These are phyloP conservation scores for Mitragyna speciosa DNA, from an alignment of 257 asterid genomes.

Conservation along the genomic window DNA sequence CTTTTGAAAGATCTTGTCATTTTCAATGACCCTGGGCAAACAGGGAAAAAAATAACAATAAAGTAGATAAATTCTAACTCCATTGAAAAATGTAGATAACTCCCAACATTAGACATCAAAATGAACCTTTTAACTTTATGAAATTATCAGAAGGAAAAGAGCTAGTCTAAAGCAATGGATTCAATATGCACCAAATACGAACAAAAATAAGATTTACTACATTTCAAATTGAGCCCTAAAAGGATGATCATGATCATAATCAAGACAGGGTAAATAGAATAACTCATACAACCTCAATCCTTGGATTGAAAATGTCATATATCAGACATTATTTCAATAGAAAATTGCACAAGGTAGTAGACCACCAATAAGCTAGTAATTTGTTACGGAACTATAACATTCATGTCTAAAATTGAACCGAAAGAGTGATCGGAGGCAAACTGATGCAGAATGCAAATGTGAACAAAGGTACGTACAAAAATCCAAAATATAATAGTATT, in stretches of 20 bases:
- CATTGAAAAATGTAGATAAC: background rate
- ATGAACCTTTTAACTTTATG: background rate
- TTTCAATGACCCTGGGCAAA: slow-evolving; percentile 37
- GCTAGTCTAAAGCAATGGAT: background rate
- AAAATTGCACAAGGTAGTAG: background rate
- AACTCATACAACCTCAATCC: background rate
- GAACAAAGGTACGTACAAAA: too few relatives aligned
- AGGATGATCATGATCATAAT: background rate
- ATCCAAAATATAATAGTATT: too few relatives aligned
- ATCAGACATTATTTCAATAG: background rate
- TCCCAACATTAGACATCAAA: background rate
- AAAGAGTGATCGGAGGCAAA: background rate
- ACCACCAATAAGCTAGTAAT: background rate
- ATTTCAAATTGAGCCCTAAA: background rate
- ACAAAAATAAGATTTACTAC: background rate
- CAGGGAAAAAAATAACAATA: background rate
- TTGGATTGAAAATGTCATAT: background rate
- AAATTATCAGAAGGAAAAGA: background rate
- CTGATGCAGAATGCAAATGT: too few relatives aligned
- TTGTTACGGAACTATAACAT: background rate
- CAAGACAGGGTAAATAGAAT: background rate
- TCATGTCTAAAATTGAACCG: background rate
- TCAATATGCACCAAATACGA: background rate
- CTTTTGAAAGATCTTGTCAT: slow-evolving; percentile 94
- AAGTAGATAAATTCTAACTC: too few relatives aligned